phyloP scores from a whole-genome alignment of 345 rosid species.

The Eucalyptus marginata region DNA sequence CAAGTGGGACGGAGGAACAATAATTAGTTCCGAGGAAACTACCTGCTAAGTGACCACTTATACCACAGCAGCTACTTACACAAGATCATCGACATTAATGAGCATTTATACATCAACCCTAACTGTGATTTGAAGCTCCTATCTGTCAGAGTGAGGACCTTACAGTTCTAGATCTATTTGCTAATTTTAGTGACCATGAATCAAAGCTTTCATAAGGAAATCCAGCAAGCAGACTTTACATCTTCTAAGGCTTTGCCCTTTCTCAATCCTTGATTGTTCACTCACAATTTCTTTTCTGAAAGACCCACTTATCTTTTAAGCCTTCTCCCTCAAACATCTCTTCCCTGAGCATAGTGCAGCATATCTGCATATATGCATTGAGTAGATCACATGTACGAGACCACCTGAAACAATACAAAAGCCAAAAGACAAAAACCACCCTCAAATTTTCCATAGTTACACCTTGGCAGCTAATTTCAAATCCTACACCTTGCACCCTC shows the following conservation, averaged over 20 bases:
- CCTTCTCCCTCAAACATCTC: background rate
- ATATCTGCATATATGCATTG: background rate
- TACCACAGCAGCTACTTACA: background rate
- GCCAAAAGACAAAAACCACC: background rate
- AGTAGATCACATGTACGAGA: background rate
- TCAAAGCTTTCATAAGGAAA: background rate
- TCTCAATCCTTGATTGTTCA: background rate
- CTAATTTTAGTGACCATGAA: background rate
- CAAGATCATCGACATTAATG: rapidly evolving
- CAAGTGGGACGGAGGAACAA: background rate
- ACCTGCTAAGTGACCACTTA: background rate
- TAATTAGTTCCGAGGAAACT: background rate
- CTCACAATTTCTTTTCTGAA: background rate
- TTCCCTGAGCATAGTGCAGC: background rate
- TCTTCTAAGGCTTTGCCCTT: background rate
- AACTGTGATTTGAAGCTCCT: background rate
- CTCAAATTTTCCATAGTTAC: background rate
- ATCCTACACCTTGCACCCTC: background rate
- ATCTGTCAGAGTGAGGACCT: background rate
- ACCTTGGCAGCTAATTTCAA: background rate
- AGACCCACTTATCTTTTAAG: background rate
- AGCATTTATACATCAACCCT: background rate
- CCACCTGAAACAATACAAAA: background rate
- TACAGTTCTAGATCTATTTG: background rate
- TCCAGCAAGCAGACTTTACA: background rate